Evolutionary conservation across 495 filamentous ascomycete species (phyloP).

Genomic region (Xylaria flabelliformis): DNA sequence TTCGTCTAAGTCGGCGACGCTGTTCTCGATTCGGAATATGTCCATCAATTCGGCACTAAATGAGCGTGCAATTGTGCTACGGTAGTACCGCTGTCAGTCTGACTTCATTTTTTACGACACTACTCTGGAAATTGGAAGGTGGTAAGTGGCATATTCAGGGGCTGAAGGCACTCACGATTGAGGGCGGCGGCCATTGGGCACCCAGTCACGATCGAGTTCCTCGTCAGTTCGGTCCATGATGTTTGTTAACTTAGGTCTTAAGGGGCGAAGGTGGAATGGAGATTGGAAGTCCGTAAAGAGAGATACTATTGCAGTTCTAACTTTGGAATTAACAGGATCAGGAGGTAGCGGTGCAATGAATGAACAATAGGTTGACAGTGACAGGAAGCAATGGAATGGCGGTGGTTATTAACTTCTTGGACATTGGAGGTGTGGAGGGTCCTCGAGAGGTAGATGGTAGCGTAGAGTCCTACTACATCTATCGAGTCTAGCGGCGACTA

Average conservation of each 20-base stretch:
- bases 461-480: background rate
- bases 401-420: conserved; percentile 29
- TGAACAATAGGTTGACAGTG: conserved; percentile 29
- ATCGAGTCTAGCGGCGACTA: conserved; percentile 26
- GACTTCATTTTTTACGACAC: background rate
- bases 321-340: background rate
- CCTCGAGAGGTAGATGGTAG: conserved; percentile 25
- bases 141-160: background rate
- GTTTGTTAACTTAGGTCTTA: conserved; percentile 13
- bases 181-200: conserved; percentile 73
- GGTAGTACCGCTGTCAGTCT: conserved; percentile 16
- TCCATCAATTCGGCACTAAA: conserved; percentile 89
- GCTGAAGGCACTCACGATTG: conserved; percentile 72
- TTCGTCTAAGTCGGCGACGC: conserved; percentile 75
- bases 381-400: conserved; percentile 28
- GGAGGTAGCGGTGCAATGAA: background rate
- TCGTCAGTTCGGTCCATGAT: conserved; percentile 60
- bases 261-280: background rate
- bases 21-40: conserved; percentile 84
- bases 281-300: background rate
- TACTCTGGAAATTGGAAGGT: background rate
- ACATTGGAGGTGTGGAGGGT: conserved; percentile 40
- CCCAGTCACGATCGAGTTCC: conserved; percentile 75
- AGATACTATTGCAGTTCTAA: background rate
- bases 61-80: conserved; percentile 82